These are phyloP conservation scores for Capronia coronata DNA, from an alignment of 2,329 filamentous ascomycete genomes.

Conservation along the genomic window DNA sequence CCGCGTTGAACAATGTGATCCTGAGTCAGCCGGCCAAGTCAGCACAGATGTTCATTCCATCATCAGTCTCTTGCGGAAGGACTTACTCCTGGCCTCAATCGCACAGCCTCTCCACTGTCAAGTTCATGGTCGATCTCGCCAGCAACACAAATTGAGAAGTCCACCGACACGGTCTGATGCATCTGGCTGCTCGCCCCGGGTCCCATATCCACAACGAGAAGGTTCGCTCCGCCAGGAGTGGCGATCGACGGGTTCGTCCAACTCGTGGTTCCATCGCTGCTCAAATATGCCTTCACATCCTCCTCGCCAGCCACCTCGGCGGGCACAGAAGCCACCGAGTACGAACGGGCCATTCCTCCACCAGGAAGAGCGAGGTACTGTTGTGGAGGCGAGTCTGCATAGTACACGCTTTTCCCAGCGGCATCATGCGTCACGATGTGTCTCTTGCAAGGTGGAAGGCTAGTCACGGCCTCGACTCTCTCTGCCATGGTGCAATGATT, in stretches of 20 bases:
- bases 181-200: conserved; percentile 18
- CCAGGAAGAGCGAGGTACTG: conserved; percentile 8
- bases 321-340: conserved; percentile 18
- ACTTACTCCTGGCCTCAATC: conserved; percentile 23
- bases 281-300: conserved; percentile 22
- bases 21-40: conserved; percentile 1
- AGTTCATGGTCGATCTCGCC: conserved; percentile 25
- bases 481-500: neutral
- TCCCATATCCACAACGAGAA: conserved; percentile 20
- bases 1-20: conserved; percentile 26
- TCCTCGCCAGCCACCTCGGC: conserved; percentile 18
- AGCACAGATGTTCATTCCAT: neutral
- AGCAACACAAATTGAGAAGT: conserved; percentile 21
- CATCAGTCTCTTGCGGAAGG: no score
- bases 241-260: conserved; percentile 19
- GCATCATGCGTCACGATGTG: conserved; percentile 20
- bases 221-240: conserved; percentile 18
- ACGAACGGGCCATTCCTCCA: conserved; percentile 20
- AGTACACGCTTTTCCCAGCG: conserved; percentile 17
- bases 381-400: conserved; percentile 14
- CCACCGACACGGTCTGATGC: conserved; percentile 24
- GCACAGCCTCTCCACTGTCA: conserved; percentile 22
- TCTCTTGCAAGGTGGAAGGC: conserved; percentile 14
- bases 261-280: conserved; percentile 14
- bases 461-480: conserved; percentile 7